Evolutionary conservation across 2,329 filamentous ascomycete genomes (phyloP).

Genomic region (Stromatinia cepivora): DNA sequence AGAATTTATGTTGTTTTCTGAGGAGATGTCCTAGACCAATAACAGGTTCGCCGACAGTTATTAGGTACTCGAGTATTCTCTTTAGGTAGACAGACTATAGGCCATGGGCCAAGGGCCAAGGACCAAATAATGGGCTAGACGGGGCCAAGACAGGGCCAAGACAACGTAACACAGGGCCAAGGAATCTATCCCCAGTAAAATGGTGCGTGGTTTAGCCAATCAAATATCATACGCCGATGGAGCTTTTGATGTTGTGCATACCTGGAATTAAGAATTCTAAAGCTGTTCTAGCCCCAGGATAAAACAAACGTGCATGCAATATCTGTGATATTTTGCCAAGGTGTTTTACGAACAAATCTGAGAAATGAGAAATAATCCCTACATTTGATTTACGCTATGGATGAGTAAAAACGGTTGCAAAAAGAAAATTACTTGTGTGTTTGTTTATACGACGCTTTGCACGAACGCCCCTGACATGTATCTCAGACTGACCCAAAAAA

Average conservation of each 20-base stretch:
- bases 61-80: not conserved
- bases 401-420: not conserved
- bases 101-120: too few species aligned
- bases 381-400: not conserved
- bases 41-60: not conserved
- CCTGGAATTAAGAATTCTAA: not conserved
- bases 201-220: not conserved
- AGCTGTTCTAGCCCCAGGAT: not conserved
- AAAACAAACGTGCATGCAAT: not conserved
- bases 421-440: not conserved
- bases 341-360: not conserved
- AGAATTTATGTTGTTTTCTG: not conserved
- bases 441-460: not conserved
- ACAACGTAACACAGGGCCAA: not conserved
- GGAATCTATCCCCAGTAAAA: slow-evolving; percentile 1
- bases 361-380: not conserved
- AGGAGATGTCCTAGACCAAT: not conserved
- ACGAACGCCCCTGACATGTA: not conserved
- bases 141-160: too few species aligned
- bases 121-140: too few species aligned
- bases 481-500: not conserved
- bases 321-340: not conserved
- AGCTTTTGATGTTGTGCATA: slow-evolving; percentile 12
- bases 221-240: not conserved
- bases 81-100: too few species aligned